Base-by-base conservation (phyloP, 345 rosid species). In the Brassica carinata region DNA sequence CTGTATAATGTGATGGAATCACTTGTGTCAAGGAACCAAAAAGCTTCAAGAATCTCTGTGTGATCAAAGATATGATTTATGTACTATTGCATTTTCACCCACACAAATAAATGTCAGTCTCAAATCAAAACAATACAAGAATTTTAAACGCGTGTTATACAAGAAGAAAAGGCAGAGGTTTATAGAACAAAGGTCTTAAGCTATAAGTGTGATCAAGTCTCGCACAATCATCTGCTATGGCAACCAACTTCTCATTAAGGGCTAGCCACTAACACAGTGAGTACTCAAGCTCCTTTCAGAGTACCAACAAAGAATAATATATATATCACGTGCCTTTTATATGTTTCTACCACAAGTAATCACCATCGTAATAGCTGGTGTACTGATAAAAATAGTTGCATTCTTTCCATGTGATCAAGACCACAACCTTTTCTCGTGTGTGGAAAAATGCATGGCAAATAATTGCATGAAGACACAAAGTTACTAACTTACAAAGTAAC, bases 1-100 rank as follows among this genome's bases (percentile, higher is more conserved):
- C 84, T 85, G 89, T 85, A 76, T 91, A 78, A 91, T 91, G 95
- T 94, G 91, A 92, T 31, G 74, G 43, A n/a, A 13, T 10, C 34
- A 34, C 38, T 13, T 69, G 2, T 19, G 5, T 69, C 18, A 40
- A 5, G 45, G 57, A 63, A 13, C 30, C 77, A 51, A 58, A 63
- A 30, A 64, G 61, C 67, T 18, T 8, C 45, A 2, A 36, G 18
- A 55, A 40, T 58, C 77, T 26, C 40, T 71, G 3, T 55, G 7
- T 53, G 45, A 9, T 53, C 58, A 4, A 27, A 30, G 43, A 64
- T 17, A 65, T 33, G 69, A 65, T 65, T 36, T 30, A 53, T 71
- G 74, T 53, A 53, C 74, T n/a, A 71, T 72, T 57, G 31, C 75
- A 33, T 33, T 71, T 72, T 72, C 75, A 72, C 65, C 48, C 64